Evolutionary conservation across 768 basidiomycete species (phyloP).

Genomic region (Leccinellum rugosiceps): DNA sequence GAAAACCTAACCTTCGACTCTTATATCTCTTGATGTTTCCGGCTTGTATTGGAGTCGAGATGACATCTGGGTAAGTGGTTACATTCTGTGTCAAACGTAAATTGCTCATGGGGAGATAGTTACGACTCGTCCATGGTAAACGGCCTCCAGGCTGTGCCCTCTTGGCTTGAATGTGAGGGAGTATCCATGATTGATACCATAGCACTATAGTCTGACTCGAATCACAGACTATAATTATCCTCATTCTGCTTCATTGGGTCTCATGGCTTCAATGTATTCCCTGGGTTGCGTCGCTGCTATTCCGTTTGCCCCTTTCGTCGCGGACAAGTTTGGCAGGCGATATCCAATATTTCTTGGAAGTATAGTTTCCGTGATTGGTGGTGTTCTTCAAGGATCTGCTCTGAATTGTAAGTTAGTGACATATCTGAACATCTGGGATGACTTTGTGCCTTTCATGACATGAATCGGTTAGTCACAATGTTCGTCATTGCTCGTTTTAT

Average conservation of each 20-base stretch:
- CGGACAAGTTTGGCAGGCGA: background rate
- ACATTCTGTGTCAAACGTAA: conserved; percentile 15
- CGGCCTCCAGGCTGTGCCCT: background rate
- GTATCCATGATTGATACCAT: background rate
- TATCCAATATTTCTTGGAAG: background rate
- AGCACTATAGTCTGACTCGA: background rate
- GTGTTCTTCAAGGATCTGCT: background rate
- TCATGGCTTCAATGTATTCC: background rate
- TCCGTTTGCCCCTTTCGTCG: background rate
- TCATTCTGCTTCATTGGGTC: background rate
- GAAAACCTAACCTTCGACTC: conserved; percentile 40
- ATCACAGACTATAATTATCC: background rate
- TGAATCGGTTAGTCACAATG: background rate
- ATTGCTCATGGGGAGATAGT: background rate
- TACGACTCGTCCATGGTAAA: background rate
- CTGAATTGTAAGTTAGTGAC: background rate
- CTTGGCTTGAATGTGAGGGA: background rate
- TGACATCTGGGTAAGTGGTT: background rate
- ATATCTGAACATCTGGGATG: background rate
- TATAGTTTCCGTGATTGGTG: background rate
- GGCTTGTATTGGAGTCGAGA: background rate
- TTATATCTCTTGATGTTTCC: background rate
- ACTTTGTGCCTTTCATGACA: background rate
- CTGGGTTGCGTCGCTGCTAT: background rate
- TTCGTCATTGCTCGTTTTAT: background rate